Evolutionary conservation across 345 rosid species (phyloP), one percentile per base, ranked within the genome.

Genomic region (Sonneratia caseolaris): DNA sequence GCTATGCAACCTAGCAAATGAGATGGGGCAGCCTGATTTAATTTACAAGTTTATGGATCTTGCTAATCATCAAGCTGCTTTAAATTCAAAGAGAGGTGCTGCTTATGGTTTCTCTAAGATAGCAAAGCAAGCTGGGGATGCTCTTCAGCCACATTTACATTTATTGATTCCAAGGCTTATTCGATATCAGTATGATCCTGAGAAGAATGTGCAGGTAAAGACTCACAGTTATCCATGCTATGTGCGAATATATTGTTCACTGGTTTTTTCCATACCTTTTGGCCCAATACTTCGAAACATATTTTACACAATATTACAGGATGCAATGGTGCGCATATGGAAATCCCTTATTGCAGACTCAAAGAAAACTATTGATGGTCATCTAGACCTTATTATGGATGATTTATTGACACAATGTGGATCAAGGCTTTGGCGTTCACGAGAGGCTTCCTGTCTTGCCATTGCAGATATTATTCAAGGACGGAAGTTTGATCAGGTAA

Each of bases 101-200:
- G 98, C 98, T 81, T 94, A 89, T 86, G 97, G 97, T 70, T 91
- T 91, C 82, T 90, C 97, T 69, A 94, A 87, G 82, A 91, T 94
- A 80, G 97, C 98, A 75, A 94, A 91, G 81, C 97, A 89, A 86
- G 98, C 98, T 53, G 98, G 97, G 79, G 97, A 94, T 84, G 98
- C 97, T 70, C 93, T 94, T 76, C 86, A 81, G 81, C 98, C 98
- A 43, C 96, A 91, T 79, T 81, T 94, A 70, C 80, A 71, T 37
- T 81, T 79, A 71, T 84, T 94, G 89, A 85, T 94, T 76, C 98
- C 98, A 1, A 86, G 96, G 84, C 87, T 94, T 68, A 86, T 94
- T 67, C 91, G 97, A 43, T 94, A 91, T 77, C 98, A 91, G 59
- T 91, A 94, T 78, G 98, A 94, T 82, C 98, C 98, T 59, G 98